These are phyloP conservation scores for Pleurotus pulmonarius DNA, from an alignment of 768 basidiomycete genomes.

Conservation along the genomic window DNA sequence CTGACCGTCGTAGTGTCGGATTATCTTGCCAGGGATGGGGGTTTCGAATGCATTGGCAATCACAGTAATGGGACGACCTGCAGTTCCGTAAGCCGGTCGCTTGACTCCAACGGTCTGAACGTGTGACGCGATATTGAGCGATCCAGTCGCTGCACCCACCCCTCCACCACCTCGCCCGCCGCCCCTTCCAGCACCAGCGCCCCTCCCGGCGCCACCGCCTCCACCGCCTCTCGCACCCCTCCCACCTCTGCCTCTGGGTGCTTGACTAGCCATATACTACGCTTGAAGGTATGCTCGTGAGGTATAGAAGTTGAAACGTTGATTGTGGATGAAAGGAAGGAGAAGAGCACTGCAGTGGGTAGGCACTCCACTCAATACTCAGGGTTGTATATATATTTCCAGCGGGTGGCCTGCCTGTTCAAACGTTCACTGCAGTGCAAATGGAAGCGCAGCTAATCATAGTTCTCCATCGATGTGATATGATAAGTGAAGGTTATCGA, in stretches of 20 bases:
- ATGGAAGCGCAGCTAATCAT: too few species aligned
- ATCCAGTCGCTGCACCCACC: constrained; percentile 20
- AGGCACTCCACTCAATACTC: too few species aligned
- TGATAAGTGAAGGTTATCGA: too few species aligned
- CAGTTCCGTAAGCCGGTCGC: constrained; percentile 49
- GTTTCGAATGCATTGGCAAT: constrained; percentile 51
- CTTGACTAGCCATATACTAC: background rate
- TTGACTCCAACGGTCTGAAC: constrained; percentile 57
- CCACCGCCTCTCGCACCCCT: background rate
- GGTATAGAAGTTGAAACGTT: too few species aligned
- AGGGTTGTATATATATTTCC: too few species aligned
- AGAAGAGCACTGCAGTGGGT: too few species aligned
- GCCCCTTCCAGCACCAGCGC: constrained; percentile 14
- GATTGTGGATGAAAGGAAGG: too few species aligned
- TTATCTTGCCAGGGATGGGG: constrained; percentile 45
- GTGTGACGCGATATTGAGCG: constrained; percentile 23
- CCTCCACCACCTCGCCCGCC: constrained; percentile 24
- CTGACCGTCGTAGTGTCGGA: constrained; percentile 73
- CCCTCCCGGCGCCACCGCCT: background rate
- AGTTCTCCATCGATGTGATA: too few species aligned
- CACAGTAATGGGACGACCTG: constrained; percentile 37
- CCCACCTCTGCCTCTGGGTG: background rate
- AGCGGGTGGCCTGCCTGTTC: too few species aligned
- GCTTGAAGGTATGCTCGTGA: too few species aligned
- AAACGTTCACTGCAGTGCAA: too few species aligned